Percentiles rank a stretch among this genome's conserved stretches.
Conservation (phyloP, 169 alveolate genomes). For the Perkinsus olseni region DNA sequence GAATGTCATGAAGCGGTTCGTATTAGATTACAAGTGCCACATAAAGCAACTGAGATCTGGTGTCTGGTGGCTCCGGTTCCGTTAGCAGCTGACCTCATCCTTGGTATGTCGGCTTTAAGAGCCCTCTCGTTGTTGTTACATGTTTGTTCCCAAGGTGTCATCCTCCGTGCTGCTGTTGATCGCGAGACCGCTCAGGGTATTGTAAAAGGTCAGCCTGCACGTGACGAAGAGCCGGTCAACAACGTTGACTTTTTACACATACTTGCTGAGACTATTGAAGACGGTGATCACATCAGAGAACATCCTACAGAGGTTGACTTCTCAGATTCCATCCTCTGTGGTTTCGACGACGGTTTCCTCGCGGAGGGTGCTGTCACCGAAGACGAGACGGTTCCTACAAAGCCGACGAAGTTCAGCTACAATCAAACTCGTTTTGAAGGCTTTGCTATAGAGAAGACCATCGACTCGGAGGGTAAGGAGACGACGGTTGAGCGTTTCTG, state of each 20-base stretch:
- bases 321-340: neutral
- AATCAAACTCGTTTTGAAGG: neutral
- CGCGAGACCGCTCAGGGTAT: too few species aligned
- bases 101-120: neutral
- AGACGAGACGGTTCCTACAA: neutral
- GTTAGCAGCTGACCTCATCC: neutral
- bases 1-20: too few species aligned
- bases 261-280: neutral
- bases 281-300: too few species aligned
- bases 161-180: neutral
- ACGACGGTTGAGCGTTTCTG: neutral
- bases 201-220: neutral
- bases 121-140: neutral
- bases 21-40: neutral
- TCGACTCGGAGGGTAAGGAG: neutral
- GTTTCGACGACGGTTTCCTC: neutral
- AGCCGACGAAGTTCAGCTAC: neutral
- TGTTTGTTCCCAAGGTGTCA: neutral
- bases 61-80: neutral
- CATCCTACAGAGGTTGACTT: neutral
- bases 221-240: neutral
- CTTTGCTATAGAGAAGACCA: neutral
- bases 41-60: neutral
- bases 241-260: neutral
- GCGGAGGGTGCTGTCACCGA: neutral